phyloP scores from a whole-genome alignment of 345 rosid genomes.

The Jatropha curcas region DNA sequence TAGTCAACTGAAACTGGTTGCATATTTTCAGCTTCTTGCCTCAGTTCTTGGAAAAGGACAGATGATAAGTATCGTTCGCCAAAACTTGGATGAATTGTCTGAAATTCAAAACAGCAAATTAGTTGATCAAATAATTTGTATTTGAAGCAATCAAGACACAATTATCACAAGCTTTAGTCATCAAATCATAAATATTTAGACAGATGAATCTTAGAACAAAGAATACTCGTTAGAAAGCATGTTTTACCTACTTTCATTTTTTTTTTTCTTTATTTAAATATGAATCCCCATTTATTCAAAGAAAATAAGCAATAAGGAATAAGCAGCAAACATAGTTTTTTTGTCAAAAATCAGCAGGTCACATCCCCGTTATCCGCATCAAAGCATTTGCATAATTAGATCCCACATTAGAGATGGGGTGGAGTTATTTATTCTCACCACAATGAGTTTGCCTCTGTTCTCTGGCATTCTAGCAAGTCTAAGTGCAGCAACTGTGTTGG shows the following conservation, averaged over 20 bases:
- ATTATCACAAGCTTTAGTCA: not conserved
- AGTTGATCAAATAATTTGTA: not conserved
- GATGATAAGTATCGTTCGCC: constrained; percentile 94
- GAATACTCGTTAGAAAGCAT: not conserved
- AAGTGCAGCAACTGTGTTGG: constrained; percentile 88
- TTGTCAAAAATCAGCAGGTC: not conserved
- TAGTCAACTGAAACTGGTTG: constrained; percentile 86
- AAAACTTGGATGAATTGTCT: constrained; percentile 93
- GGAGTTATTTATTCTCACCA: constrained; percentile 50
- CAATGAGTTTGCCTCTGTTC: constrained; percentile 93
- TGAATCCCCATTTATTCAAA: not conserved
- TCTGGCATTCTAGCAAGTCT: constrained; percentile 82
- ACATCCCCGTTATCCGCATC: not conserved
- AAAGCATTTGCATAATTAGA: not conserved
- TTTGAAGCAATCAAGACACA: not conserved
- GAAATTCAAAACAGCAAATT: constrained; percentile 16
- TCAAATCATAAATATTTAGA: not conserved
- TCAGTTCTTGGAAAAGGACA: constrained; percentile 75
- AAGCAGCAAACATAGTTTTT: not conserved
- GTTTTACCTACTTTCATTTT: not conserved
- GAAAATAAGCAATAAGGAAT: not conserved
- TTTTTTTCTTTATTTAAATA: too few species aligned
- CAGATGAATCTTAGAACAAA: not conserved
- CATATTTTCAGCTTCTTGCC: constrained; percentile 89
- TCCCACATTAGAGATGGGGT: not conserved